Conservation (phyloP, 306 rosid genomes). For the Argentina anserina region DNA sequence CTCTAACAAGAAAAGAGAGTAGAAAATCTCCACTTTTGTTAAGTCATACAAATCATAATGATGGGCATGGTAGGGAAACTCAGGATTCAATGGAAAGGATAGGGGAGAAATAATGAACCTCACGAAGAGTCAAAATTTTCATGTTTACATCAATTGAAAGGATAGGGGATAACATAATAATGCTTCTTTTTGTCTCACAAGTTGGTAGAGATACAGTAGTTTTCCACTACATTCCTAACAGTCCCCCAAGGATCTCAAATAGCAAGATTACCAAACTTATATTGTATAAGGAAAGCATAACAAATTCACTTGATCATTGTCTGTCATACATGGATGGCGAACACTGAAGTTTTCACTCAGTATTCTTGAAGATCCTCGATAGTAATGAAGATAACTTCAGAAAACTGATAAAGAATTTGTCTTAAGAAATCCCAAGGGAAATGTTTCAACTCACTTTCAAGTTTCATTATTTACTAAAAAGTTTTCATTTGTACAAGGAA, state of each 20-base stretch:
- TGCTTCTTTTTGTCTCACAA: not conserved
- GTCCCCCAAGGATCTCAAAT: not conserved
- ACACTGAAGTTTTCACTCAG: not conserved
- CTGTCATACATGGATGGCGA: not conserved
- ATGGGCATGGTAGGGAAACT: conserved; percentile 1
- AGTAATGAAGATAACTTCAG: not conserved
- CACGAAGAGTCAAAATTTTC: not conserved
- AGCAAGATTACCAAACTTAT: not conserved
- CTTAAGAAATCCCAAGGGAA: not conserved
- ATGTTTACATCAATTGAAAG: not conserved
- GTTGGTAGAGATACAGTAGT: not conserved
- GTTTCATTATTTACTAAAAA: no score
- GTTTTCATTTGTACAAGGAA: no score
- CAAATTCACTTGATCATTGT: not conserved
- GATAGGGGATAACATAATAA: not conserved
- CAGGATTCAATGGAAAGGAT: not conserved
- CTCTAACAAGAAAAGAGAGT: not conserved
- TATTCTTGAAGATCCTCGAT: not conserved
- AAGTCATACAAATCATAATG: not conserved
- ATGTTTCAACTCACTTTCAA: no score
- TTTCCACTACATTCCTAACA: not conserved
- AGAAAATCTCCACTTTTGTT: not conserved
- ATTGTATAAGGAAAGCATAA: not conserved
- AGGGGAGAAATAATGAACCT: not conserved
- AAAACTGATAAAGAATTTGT: not conserved